Percentiles rank a stretch among this genome's conserved stretches.
phyloP scores from a whole-genome alignment of 2,329 filamentous ascomycete species.

The Magnaporthales sp. region DNA sequence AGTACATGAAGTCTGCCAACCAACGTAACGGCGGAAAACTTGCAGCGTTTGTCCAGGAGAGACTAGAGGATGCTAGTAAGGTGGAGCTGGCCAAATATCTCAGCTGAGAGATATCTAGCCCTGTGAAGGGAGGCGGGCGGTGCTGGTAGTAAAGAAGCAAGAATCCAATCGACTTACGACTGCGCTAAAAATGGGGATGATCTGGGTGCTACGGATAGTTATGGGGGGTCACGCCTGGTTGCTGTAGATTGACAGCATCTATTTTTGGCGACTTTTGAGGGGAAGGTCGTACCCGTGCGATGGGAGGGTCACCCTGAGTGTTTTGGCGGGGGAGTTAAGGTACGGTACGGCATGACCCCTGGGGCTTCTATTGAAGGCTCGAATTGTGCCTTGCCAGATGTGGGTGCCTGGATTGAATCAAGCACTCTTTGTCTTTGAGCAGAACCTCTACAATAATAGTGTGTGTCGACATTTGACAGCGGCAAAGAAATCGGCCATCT shows the following conservation, averaged over 20 bases:
- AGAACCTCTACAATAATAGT: neutral
- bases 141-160: neutral
- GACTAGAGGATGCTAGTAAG: slow-evolving; percentile 55
- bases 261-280: neutral
- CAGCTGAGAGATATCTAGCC: slow-evolving; percentile 16
- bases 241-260: neutral
- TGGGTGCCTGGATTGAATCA: neutral
- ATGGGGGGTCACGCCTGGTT: neutral
- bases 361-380: neutral
- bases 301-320: neutral
- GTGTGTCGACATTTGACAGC: neutral
- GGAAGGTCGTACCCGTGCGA: neutral
- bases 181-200: neutral
- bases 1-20: slow-evolving; percentile 72
- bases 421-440: neutral
- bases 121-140: neutral
- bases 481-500: too few relatives aligned
- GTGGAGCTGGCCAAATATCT: slow-evolving; percentile 43
- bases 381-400: neutral
- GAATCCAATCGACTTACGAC: neutral
- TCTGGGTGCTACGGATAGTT: neutral
- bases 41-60: slow-evolving; percentile 60
- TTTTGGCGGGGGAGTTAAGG: neutral
- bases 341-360: neutral
- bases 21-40: slow-evolving; percentile 62